A percentile compares a stretch with the other conserved stretches of the same genome.
phyloP scores from a whole-genome alignment of 495 filamentous ascomycete species.

The Sordaria brevicollis region DNA sequence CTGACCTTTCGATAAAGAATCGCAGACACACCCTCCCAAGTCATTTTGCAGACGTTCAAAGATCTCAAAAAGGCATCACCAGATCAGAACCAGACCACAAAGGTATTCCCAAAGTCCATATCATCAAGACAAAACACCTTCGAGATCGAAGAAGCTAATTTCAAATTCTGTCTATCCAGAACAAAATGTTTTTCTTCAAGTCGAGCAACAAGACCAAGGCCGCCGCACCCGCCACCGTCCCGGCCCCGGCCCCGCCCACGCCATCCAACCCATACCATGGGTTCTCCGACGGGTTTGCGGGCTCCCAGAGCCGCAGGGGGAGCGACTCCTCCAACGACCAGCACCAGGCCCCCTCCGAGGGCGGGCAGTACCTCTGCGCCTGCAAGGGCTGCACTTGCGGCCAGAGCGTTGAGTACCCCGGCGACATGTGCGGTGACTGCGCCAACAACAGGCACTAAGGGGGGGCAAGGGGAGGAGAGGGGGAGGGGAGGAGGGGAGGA shows the following conservation, averaged over 20 bases:
- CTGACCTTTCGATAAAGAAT: background rate
- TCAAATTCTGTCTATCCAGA: background rate
- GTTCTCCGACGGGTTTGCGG: background rate
- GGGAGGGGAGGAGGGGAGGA: background rate
- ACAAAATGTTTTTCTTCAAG: background rate
- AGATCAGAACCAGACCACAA: background rate
- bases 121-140: background rate
- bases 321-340: background rate
- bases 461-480: background rate
- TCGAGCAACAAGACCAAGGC: background rate
- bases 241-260: background rate
- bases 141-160: background rate
- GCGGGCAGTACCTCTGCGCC: background rate
- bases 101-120: background rate
- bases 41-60: background rate
- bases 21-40: background rate
- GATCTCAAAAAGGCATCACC: background rate
- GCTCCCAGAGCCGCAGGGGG: background rate
- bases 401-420: background rate
- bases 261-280: background rate
- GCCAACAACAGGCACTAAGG: background rate
- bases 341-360: background rate
- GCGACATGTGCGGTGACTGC: constrained; percentile 1
- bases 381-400: constrained; percentile 1
- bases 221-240: background rate